These are phyloP conservation scores for Athelia sp. DNA, from an alignment of 1,284 basidiomycete genomes.

Conservation along the genomic window DNA sequence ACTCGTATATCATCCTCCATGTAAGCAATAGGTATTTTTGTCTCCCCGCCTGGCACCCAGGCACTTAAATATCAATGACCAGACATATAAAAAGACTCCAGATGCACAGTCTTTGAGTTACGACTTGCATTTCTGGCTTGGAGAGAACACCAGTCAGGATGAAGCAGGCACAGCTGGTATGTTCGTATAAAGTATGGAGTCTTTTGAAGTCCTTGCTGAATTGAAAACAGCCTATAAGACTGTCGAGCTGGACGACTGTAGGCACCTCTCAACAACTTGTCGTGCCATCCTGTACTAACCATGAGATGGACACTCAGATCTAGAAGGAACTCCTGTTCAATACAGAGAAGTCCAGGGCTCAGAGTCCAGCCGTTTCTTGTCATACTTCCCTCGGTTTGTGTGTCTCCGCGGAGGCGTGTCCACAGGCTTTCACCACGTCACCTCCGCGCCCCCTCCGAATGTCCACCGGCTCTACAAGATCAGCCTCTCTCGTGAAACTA, in stretches of 20 bases:
- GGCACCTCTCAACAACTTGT: conserved; percentile 15
- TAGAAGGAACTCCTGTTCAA: conserved; percentile 50
- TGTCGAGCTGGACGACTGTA: conserved; percentile 63
- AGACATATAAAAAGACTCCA: conserved; percentile 51
- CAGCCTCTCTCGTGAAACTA: conserved; percentile 20
- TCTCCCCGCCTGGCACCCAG: background rate
- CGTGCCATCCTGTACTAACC: background rate
- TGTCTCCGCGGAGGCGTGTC: conserved; percentile 50
- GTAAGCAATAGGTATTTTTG: conserved; percentile 25
- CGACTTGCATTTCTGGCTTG: conserved; percentile 66
- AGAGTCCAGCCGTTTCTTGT: conserved; percentile 54
- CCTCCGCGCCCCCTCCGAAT: conserved; percentile 37
- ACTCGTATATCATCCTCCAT: conserved; percentile 60
- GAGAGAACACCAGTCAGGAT: conserved; percentile 53
- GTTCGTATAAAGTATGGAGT: no score
- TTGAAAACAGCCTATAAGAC: conserved; percentile 51
- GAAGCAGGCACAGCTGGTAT: conserved; percentile 48
- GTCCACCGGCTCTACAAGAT: conserved; percentile 45
- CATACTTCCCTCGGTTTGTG: conserved; percentile 52
- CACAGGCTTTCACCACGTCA: conserved; percentile 58
- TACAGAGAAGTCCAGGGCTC: conserved; percentile 57
- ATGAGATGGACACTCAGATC: conserved; percentile 26
- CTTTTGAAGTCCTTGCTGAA: no score
- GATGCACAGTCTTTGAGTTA: conserved; percentile 44
- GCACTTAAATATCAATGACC: background rate